Base-by-base conservation (phyloP, 768 basidiomycete species). In the Exidia glandulosa region DNA sequence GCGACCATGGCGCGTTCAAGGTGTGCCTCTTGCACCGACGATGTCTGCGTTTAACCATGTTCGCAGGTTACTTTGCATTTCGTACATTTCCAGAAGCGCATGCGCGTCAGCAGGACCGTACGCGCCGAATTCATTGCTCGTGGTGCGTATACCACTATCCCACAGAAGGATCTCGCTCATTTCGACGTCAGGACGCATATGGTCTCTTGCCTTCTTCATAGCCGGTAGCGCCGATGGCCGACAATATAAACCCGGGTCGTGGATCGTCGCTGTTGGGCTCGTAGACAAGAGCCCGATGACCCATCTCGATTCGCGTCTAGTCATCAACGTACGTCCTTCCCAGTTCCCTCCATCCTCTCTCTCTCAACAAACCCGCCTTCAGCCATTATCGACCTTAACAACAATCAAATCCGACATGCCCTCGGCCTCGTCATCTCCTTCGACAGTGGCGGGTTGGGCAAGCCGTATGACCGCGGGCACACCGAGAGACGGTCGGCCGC, bases 101-200 rank as follows among this genome's bases (percentile, higher is more conserved):
- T 90, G 85, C 74, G 81, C 29, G 78, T 87, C 14, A 76, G 80
- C 27, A 79, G 79, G 60, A 60, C 71, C 23, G 77, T 87, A 37
- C 65, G 63, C 5, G 66, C 86, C 19, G 86, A 89, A 61, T 88
- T 88, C 61, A 84, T 88, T 59, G 85, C 86, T 6, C 36, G 75
- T 68, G 78, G 80, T 78, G 59, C 16, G 72, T 3, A 6, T 50
- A 12, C 14, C 14, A 14, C n/a, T 29, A 3, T 23, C 57, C 12
- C 10, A 16, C 62, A 14, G 45, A 4, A 13, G 54, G 59, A 6
- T 19, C 59, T 1, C 32, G n/a, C 1, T 23, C 25, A 9, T 63
- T n/a, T 3, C 4, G 56, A 16, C 56, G 19, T 4, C 47, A 84
- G 83, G 77, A 56, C 78, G 85, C 2, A 74, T 85, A 73, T 86